Evolutionary conservation across 208 protist species (phyloP).

Genomic region (Wallacemonas sp.): DNA sequence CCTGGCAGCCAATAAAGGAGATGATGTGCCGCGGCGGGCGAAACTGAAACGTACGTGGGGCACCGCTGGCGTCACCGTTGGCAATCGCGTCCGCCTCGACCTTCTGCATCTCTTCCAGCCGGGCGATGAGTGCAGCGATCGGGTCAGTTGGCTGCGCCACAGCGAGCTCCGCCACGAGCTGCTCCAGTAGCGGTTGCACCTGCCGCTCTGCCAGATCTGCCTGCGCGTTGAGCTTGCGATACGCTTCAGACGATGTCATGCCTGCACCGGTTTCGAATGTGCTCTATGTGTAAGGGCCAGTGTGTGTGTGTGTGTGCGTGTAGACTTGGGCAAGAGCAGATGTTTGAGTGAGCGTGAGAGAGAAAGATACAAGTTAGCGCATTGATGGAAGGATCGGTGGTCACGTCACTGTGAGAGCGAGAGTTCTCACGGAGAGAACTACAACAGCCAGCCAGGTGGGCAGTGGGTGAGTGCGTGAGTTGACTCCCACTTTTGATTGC

Average conservation of each 20-base stretch:
- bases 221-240: conserved; percentile 47
- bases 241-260: conserved; percentile 33
- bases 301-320: neutral
- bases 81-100: neutral
- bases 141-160: conserved; percentile 31
- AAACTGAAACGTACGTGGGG: neutral
- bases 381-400: too few species aligned
- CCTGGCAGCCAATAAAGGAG: conserved; percentile 10
- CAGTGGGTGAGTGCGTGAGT: too few species aligned
- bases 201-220: conserved; percentile 23
- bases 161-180: conserved; percentile 29
- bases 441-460: too few species aligned
- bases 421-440: too few species aligned
- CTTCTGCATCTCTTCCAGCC: conserved; percentile 33
- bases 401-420: too few species aligned
- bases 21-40: conserved; percentile 6
- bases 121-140: conserved; percentile 27
- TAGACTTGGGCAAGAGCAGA: too few species aligned
- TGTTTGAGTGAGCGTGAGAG: too few species aligned
- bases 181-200: conserved; percentile 38
- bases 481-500: too few species aligned
- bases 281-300: too few species aligned
- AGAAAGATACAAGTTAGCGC: too few species aligned
- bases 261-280: neutral
- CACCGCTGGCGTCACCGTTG: neutral